These are phyloP conservation scores for Croton laevigatus DNA, from an alignment of 441 rosid species.

Conservation along the genomic window DNA sequence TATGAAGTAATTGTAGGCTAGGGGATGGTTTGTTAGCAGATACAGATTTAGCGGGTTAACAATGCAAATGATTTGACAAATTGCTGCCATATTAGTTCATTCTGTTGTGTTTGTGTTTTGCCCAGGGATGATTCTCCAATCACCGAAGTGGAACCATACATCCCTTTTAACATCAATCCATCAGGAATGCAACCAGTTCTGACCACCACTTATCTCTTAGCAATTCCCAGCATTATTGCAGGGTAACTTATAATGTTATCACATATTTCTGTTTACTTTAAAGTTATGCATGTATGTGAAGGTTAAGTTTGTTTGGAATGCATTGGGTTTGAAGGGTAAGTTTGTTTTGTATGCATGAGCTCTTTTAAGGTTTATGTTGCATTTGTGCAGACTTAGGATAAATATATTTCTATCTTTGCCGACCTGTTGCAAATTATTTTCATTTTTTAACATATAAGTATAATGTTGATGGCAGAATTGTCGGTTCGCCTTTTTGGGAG, in stretches of 20 bases:
- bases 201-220: constrained; percentile 81
- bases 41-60: constrained; percentile 5
- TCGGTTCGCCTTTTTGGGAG: constrained; percentile 77
- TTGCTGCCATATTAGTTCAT: not conserved
- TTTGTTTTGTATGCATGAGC: not conserved
- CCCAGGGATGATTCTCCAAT: constrained; percentile 84
- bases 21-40: not conserved
- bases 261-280: not conserved
- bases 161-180: constrained; percentile 93
- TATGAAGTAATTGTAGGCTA: constrained; percentile 3
- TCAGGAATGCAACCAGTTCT: constrained; percentile 98
- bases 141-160: constrained; percentile 93
- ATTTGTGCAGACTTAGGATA: not conserved
- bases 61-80: constrained; percentile 12
- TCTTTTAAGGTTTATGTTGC: constrained; percentile 6
- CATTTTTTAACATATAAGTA: constrained; percentile 28
- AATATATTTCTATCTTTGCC: not conserved
- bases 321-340: constrained; percentile 8
- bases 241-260: constrained; percentile 41
- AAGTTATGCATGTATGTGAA: not conserved
- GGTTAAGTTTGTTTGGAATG: constrained; percentile 5
- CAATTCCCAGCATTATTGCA: constrained; percentile 89
- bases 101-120: constrained; percentile 25
- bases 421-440: constrained; percentile 7
- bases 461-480: constrained; percentile 48